Conservation (phyloP, 495 filamentous ascomycete genomes). For the Penicillium goetzii region DNA sequence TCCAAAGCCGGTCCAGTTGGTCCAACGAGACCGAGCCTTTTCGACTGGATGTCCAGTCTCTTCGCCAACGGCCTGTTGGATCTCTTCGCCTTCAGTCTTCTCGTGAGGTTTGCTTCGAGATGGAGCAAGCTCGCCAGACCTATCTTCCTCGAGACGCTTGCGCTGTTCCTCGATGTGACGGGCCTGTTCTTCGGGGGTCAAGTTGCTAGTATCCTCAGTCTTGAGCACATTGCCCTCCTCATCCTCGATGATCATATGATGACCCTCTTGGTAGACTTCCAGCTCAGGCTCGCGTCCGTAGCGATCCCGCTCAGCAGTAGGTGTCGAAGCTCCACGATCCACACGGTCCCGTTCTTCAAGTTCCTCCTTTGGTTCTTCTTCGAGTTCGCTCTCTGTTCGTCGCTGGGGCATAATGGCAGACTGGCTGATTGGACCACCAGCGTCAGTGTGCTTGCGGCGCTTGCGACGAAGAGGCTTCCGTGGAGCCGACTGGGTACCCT, state of each 20-base stretch:
- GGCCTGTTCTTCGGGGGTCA: conserved; percentile 49
- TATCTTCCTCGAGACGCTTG: conserved; percentile 62
- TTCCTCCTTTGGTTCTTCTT: conserved; percentile 37
- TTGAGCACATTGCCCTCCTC: conserved; percentile 83
- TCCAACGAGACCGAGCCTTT: conserved; percentile 41
- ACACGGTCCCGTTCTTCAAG: conserved; percentile 44
- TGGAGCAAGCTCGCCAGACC: conserved; percentile 45
- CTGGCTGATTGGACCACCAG: conserved; percentile 86
- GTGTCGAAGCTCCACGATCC: conserved; percentile 38
- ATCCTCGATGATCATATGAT: conserved; percentile 82
- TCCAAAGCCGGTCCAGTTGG: conserved; percentile 47
- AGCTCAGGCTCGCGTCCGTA: conserved; percentile 48
- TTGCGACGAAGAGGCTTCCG: conserved; percentile 58
- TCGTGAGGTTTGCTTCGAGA: conserved; percentile 49
- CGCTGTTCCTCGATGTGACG: conserved; percentile 61
- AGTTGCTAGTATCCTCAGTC: conserved; percentile 48
- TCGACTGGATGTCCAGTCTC: conserved; percentile 36
- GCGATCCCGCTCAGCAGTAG: conserved; percentile 39
- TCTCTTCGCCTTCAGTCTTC: conserved; percentile 50
- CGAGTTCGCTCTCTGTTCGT: conserved; percentile 36
- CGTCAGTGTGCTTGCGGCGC: conserved; percentile 71
- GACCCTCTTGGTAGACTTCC: conserved; percentile 81
- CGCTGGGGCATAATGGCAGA: conserved; percentile 86
- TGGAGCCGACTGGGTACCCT: conserved; percentile 61
- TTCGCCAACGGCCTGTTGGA: conserved; percentile 40